A percentile compares a stretch with the other conserved stretches of the same genome.
Evolutionary conservation across 169 alveolate species (phyloP).

Genomic region (Plasmodium relictum): DNA sequence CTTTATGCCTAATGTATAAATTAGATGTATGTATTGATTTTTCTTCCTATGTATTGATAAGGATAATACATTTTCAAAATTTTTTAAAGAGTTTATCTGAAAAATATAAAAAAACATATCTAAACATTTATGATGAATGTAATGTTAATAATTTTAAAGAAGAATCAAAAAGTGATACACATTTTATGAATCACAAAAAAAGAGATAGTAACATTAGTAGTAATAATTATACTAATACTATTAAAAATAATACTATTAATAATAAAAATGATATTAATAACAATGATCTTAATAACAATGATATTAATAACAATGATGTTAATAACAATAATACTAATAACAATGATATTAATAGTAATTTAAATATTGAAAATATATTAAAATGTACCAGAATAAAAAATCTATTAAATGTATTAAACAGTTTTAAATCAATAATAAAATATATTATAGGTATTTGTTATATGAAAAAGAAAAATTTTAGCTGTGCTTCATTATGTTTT

Average conservation of each 20-base stretch:
- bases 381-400: slow-evolving; percentile 20
- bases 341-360: background rate
- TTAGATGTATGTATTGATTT: slow-evolving; percentile 50
- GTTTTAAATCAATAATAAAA: slow-evolving; percentile 52
- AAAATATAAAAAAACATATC: slow-evolving; percentile 3
- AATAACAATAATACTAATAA: background rate
- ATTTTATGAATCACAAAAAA: background rate
- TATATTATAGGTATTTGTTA: slow-evolving; percentile 67
- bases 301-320: background rate
- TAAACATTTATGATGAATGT: background rate
- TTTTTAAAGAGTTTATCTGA: slow-evolving; percentile 4
- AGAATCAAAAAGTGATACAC: background rate
- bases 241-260: background rate
- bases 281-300: background rate
- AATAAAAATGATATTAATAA: background rate
- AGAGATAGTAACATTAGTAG: background rate
- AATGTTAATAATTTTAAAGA: background rate
- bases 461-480: slow-evolving; percentile 63
- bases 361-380: background rate
- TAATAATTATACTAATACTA: background rate
- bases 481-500: slow-evolving; percentile 55
- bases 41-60: slow-evolving; percentile 34
- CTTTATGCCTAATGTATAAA: slow-evolving; percentile 52
- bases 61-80: slow-evolving; percentile 41
- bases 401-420: slow-evolving; percentile 4